Base-by-base conservation (phyloP, 495 filamentous ascomycete genomes). In the Penicillium samsonianum region DNA sequence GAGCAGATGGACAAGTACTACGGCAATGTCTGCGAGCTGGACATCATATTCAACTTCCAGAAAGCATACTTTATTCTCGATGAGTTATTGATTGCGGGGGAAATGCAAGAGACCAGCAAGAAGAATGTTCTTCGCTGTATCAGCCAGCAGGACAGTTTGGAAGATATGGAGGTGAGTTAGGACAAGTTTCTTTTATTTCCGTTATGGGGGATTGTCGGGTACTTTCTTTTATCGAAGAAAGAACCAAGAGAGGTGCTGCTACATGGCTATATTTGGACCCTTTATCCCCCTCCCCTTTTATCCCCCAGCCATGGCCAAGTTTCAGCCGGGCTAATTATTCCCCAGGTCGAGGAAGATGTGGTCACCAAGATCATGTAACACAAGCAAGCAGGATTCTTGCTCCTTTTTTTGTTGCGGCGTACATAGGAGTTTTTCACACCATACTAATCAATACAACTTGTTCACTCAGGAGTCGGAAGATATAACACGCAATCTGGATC, bases 1-100 rank as follows among this genome's bases (percentile, higher is more conserved):
- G 94, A 99, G 73, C 94, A 98, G 78, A 99, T 98, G 94, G 94
- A 99, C 82, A 99, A 98, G 72, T 99, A 98, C 81, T 99, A 99
- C 71, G 94, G 94, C 72, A 99, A 99, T 75, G 94, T 99, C 56
- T 99, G 94, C 84, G 95, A 99, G 79, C 80, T 98, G 62, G 94
- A 98, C 67, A 94, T 98, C 69, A 96, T 98, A 67, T 99, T 99
- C 83, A 98, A 98, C 74, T 98, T 98, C 73, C 94, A 97, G 70
- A 98, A 98, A 78, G 94, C 95, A 53, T 99, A 99, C 73, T 97
- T 95, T 74, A 98, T 99, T 65, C 82, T 99, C 22, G 94, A 99
- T 67, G 94, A 99, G 80, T 82, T 99, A 47, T 81, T 99, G 63
- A 72, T 99, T 58, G 94, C 95, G 2, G 94, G 94, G 37, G 94